Percentiles rank a stretch among this genome's conserved stretches.
These are phyloP conservation scores for Cyberlindnera mycetangii DNA, from an alignment of 805 yeast species.

Conservation along the genomic window DNA sequence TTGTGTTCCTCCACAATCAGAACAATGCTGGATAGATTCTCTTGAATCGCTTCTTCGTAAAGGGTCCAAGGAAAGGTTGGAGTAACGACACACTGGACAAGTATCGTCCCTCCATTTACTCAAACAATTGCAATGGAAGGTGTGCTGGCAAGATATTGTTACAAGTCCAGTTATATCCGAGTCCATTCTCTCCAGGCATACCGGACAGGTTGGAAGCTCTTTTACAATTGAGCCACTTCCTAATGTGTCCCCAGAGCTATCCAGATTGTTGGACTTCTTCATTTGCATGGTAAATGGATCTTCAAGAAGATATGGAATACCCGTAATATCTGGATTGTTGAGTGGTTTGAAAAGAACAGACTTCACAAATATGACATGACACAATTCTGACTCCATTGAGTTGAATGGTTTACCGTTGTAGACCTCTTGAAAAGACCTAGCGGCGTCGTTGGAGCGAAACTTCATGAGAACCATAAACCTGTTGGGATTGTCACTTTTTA, in stretches of 20 bases:
- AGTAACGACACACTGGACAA: constrained; percentile 88
- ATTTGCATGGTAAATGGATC: constrained; percentile 63
- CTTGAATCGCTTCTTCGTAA: constrained; percentile 21
- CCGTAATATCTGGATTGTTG: constrained; percentile 25
- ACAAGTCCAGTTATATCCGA: constrained; percentile 73
- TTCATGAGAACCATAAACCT: constrained; percentile 77
- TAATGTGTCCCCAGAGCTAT: constrained; percentile 15
- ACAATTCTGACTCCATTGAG: constrained; percentile 84
- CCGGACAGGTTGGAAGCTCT: constrained; percentile 91
- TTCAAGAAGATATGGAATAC: constrained; percentile 63
- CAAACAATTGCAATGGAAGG: constrained; percentile 86
- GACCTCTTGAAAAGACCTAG: constrained; percentile 60
- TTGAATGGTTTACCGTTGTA: constrained; percentile 76
- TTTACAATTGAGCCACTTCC: constrained; percentile 29
- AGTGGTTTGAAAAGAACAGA: constrained; percentile 28
- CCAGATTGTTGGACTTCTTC: constrained; percentile 11
- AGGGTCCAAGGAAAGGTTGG: constrained; percentile 38
- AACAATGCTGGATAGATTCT: constrained; percentile 30
- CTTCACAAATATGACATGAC: constrained; percentile 73
- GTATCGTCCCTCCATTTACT: constrained; percentile 87
- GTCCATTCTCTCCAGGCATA: constrained; percentile 87
- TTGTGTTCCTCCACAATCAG: constrained; percentile 52
- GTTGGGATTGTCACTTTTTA: constrained; percentile 62
- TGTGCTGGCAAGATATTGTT: constrained; percentile 90
- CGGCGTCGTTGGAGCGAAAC: constrained; percentile 53